phyloP scores from a whole-genome alignment of 805 yeast genomes.

The Cyberlindnera lachancei region DNA sequence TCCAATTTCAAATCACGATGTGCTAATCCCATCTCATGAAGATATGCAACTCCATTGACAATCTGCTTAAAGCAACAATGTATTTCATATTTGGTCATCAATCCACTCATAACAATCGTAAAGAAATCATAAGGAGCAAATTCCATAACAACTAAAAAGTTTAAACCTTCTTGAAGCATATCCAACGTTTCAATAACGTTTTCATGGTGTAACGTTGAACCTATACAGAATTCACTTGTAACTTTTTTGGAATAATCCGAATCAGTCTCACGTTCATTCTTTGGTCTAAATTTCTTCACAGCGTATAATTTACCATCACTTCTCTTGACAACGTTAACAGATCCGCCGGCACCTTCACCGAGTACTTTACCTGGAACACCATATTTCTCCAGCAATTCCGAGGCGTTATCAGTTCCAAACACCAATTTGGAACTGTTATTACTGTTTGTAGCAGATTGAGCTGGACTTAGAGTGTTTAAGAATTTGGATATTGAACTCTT shows the following conservation, averaged over 20 bases:
- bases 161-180: constrained; percentile 58
- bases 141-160: constrained; percentile 80
- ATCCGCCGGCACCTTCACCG: constrained; percentile 94
- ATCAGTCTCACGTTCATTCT: constrained; percentile 52
- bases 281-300: constrained; percentile 75
- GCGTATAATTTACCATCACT: constrained; percentile 65
- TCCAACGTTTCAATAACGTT: constrained; percentile 80
- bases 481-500: constrained; percentile 17
- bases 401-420: constrained; percentile 32
- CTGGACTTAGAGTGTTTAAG: constrained; percentile 16
- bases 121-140: constrained; percentile 89
- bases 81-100: constrained; percentile 63
- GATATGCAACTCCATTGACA: constrained; percentile 61
- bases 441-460: constrained; percentile 10
- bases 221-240: constrained; percentile 74
- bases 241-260: constrained; percentile 72
- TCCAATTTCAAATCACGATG: constrained; percentile 91
- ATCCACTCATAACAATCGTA: constrained; percentile 84
- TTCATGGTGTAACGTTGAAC: constrained; percentile 68
- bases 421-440: constrained; percentile 23
- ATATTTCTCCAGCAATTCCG: constrained; percentile 49
- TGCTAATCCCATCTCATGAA: constrained; percentile 80
- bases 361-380: constrained; percentile 67
- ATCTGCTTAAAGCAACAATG: constrained; percentile 82
- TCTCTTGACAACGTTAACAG: constrained; percentile 72